Percentiles rank a stretch among this genome's conserved stretches.
These are phyloP conservation scores for Populus hybrid DNA, from an alignment of 441 rosid genomes.

Conservation along the genomic window DNA sequence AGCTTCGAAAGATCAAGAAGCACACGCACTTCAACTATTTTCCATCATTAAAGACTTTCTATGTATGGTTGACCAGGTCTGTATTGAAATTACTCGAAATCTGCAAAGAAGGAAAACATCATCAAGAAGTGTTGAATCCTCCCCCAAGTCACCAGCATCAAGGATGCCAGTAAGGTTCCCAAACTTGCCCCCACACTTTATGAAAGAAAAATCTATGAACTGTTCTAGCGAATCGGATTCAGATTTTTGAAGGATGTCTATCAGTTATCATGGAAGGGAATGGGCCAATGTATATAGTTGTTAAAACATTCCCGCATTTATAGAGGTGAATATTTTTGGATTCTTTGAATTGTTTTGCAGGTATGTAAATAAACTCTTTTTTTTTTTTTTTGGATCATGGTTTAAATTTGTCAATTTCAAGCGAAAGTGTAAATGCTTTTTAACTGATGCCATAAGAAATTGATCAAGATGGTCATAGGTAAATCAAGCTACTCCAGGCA, in stretches of 20 bases:
- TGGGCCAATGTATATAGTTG: conserved; percentile 26
- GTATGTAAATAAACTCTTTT: neutral
- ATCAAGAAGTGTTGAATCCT: conserved; percentile 26
- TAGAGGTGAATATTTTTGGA: conserved; percentile 9
- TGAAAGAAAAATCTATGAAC: conserved; percentile 38
- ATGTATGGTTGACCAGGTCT: conserved; percentile 73
- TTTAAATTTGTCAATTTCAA: neutral
- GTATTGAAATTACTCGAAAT: conserved; percentile 67
- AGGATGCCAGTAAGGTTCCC: conserved; percentile 60
- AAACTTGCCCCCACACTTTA: conserved; percentile 62
- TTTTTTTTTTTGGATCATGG: neutral
- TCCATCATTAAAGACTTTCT: conserved; percentile 74
- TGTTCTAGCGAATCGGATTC: conserved; percentile 57
- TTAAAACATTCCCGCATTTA: neutral
- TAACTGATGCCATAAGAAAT: too few relatives aligned
- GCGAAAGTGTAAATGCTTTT: neutral
- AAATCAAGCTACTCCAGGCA: too few relatives aligned
- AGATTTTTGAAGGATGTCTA: conserved; percentile 40
- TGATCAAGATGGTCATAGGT: too few relatives aligned
- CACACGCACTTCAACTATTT: conserved; percentile 58
- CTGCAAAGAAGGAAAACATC: conserved; percentile 47
- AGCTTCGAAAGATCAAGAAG: conserved; percentile 50
- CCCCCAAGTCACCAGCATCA: conserved; percentile 35
- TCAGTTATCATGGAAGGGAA: neutral
- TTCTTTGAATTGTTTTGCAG: conserved; percentile 3